A percentile compares a stretch with the other conserved stretches of the same genome.
Conservation (phyloP, 2,329 filamentous ascomycete genomes). For the Bipolaris sorokiniana region DNA sequence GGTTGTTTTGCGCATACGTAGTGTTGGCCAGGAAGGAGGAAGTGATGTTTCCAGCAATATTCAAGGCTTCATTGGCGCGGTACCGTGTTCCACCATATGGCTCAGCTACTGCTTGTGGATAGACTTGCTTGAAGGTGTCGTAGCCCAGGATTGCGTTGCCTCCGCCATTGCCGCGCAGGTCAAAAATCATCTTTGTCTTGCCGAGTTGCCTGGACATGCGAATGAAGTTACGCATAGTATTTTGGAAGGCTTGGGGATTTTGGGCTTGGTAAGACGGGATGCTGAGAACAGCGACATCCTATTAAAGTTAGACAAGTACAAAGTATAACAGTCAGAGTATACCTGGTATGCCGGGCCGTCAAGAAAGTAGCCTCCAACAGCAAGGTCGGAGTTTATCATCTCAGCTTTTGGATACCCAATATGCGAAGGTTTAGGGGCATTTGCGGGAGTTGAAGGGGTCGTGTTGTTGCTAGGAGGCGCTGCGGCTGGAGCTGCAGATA, state of each 20-base stretch:
- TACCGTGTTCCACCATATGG: constrained; percentile 57
- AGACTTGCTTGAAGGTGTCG: constrained; percentile 61
- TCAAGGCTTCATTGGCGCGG: constrained; percentile 52
- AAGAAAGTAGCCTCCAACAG: constrained; percentile 56
- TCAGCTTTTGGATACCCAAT: constrained; percentile 50
- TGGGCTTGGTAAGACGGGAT: constrained; percentile 50
- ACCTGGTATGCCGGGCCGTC: constrained; percentile 47
- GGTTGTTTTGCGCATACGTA: constrained; percentile 39
- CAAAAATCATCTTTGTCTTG: constrained; percentile 69
- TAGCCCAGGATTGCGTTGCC: constrained; percentile 55
- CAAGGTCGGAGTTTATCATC: constrained; percentile 42
- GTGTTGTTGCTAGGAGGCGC: constrained; percentile 22
- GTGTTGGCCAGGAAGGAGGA: constrained; percentile 38
- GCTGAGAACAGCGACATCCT: constrained; percentile 56
- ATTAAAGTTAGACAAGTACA: constrained; percentile 46
- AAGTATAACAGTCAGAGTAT: constrained; percentile 28
- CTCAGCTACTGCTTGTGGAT: constrained; percentile 51
- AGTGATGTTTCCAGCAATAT: constrained; percentile 44
- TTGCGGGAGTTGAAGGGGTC: constrained; percentile 17
- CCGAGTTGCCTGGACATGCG: constrained; percentile 53
- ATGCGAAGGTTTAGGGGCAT: constrained; percentile 36
- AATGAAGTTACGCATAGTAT: constrained; percentile 55
- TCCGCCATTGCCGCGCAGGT: constrained; percentile 66
- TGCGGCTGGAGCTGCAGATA: constrained; percentile 17
- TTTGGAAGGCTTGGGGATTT: constrained; percentile 46